Evolutionary conservation across 1,284 basidiomycete species (phyloP), one percentile per base, ranked within the genome.

Genomic region (Leccinum fallax): DNA sequence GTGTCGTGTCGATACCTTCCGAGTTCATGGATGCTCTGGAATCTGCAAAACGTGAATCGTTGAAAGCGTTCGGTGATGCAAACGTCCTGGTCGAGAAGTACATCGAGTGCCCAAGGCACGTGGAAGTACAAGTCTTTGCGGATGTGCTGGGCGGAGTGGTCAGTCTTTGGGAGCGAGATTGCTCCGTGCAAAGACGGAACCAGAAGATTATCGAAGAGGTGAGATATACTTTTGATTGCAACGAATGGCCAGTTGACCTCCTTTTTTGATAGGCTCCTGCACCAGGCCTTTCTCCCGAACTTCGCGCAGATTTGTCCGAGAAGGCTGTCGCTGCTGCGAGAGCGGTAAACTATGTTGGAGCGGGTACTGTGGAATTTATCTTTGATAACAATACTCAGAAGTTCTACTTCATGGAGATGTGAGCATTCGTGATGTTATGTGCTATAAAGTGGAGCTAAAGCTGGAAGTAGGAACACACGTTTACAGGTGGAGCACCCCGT

Each of bases 381-480:
- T 93, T 96, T 70, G 94, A 96, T 72, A 94, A 93, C 66, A 89
- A 94, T 71, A 90, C 88, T 8, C 79, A 86, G 63, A 82, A 87
- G 64, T 95, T 95, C 77, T 97, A 87, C 74, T 97, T 94, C 76
- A 97, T 93, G 95, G 95, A 94, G 79, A 97, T 93, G 93, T 90
- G 69, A 66, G 89, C 75, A 2, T 32, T 53, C 16, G 7, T 8
- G 13, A 19, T 4, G 16, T 30, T 53, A 24, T 21, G 16, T 49
- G 19, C 28, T 30, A 38, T 32, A 40, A 53, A 26, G n/a, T 34
- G 10, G 8, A 21, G 28, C 61, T 66, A 21, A 62, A 48, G 51
- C 43, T 28, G 19, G 60, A 32, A 32, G 40, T 62, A 93, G 92
- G 93, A 97, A 97, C 73, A 96, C 94, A 5, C 85, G 95, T 55